These are phyloP conservation scores for Coprinopsis marcescibilis DNA, from an alignment of 768 basidiomycete genomes.

Conservation along the genomic window DNA sequence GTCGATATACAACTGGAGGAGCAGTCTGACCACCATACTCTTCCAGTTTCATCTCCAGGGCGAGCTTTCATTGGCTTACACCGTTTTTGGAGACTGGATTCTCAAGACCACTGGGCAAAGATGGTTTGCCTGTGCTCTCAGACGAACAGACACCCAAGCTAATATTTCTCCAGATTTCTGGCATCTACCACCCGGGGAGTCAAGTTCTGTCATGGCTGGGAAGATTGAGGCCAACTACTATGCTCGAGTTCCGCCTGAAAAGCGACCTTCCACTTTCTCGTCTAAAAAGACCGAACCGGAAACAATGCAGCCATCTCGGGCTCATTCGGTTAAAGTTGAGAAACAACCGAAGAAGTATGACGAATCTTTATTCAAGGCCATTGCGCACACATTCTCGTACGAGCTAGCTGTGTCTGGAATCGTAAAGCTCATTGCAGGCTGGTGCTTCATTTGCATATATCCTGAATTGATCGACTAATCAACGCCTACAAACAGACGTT, in stretches of 20 bases:
- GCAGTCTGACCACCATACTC: too few species aligned
- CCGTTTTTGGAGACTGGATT: slow-evolving; percentile 45
- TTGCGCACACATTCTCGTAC: slow-evolving; percentile 40
- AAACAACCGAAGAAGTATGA: slow-evolving; percentile 34
- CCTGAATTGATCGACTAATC: neutral
- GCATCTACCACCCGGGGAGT: slow-evolving; percentile 31
- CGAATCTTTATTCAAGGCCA: slow-evolving; percentile 44
- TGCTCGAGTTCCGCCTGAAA: slow-evolving; percentile 33
- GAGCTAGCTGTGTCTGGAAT: slow-evolving; percentile 43
- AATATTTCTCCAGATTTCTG: slow-evolving; percentile 35
- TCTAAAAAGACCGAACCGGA: neutral
- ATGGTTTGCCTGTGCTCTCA: slow-evolving; percentile 27
- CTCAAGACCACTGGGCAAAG: slow-evolving; percentile 41
- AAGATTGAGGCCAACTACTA: slow-evolving; percentile 38
- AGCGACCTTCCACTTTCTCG: slow-evolving; percentile 24
- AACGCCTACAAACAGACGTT: slow-evolving; percentile 30
- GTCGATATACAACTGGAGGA: too few species aligned
- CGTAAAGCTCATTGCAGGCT: slow-evolving; percentile 7
- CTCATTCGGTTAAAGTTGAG: neutral
- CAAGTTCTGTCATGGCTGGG: slow-evolving; percentile 30
- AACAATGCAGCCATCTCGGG: neutral
- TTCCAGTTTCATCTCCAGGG: too few species aligned
- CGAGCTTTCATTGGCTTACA: slow-evolving; percentile 43
- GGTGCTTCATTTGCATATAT: neutral
- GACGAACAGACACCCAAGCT: neutral